Conservation (phyloP, 208 protist species). For the Acanthamoeba royreba region DNA sequence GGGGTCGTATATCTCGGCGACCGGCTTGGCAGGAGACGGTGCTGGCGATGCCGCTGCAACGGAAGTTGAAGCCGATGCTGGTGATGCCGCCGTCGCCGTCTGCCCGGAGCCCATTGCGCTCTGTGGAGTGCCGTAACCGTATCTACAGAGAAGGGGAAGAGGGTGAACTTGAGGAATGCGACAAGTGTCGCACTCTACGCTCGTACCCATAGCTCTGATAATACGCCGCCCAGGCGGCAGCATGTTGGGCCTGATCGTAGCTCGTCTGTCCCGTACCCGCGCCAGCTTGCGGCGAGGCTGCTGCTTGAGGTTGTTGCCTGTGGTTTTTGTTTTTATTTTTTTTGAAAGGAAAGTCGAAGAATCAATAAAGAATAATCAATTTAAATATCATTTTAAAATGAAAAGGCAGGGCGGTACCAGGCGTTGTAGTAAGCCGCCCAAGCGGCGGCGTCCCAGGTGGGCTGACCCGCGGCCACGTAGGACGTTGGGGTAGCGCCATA, state of each 20-base stretch:
- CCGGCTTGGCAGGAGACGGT: neutral
- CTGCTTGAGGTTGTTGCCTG: neutral
- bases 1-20: constrained; percentile 6
- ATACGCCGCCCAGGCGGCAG: neutral
- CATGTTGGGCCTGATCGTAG: neutral
- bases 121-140: neutral
- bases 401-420: neutral
- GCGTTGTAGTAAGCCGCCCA: constrained; percentile 1
- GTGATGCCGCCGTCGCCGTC: neutral
- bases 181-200: neutral
- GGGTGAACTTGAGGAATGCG: neutral
- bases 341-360: neutral
- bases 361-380: neutral
- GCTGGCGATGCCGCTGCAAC: neutral
- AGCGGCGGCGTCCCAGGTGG: neutral
- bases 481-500: no score
- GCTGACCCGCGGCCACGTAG: no score
- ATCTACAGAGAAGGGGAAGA: neutral
- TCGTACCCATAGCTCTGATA: neutral
- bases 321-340: neutral
- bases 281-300: neutral
- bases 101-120: neutral
- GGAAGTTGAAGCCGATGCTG: neutral
- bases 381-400: neutral
- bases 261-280: neutral